Evolutionary conservation across 1,284 basidiomycete genomes (phyloP).

Genomic region (Cutaneotrichosporon sp.): DNA sequence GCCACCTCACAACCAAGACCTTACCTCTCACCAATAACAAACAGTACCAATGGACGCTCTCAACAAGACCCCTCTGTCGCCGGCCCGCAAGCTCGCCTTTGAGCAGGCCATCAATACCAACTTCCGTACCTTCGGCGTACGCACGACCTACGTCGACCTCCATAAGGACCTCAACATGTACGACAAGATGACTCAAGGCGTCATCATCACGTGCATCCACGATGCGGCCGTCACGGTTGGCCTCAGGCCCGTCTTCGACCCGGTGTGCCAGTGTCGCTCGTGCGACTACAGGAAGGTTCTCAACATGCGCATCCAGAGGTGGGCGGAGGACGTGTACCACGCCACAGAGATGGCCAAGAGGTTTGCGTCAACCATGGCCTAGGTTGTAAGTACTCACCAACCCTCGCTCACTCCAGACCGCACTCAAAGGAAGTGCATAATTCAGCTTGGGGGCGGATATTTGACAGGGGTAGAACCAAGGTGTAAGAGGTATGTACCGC

Average conservation of each 20-base stretch:
- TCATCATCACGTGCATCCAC: not conserved
- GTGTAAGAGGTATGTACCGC: no score
- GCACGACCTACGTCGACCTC: not conserved
- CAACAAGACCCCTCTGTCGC: not conserved
- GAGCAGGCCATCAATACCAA: not conserved
- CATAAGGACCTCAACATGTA: not conserved
- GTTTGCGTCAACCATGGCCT: no score
- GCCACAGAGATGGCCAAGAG: no score
- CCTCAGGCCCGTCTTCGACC: not conserved
- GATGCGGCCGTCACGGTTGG: not conserved
- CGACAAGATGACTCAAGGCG: not conserved
- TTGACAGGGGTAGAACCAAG: no score
- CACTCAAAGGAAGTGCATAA: no score
- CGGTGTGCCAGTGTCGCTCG: not conserved
- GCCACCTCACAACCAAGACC: no score
- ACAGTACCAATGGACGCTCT: not conserved
- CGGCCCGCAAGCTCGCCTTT: not conserved
- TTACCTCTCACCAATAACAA: no score
- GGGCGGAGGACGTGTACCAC: no score
- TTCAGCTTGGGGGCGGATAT: no score
- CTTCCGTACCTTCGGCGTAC: not conserved
- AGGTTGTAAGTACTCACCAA: no score
- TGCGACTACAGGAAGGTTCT: not conserved
- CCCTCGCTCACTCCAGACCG: no score
- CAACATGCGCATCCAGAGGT: no score